Base-by-base conservation (phyloP, 2,329 filamentous ascomycete genomes). In the Aspergillus sp. region DNA sequence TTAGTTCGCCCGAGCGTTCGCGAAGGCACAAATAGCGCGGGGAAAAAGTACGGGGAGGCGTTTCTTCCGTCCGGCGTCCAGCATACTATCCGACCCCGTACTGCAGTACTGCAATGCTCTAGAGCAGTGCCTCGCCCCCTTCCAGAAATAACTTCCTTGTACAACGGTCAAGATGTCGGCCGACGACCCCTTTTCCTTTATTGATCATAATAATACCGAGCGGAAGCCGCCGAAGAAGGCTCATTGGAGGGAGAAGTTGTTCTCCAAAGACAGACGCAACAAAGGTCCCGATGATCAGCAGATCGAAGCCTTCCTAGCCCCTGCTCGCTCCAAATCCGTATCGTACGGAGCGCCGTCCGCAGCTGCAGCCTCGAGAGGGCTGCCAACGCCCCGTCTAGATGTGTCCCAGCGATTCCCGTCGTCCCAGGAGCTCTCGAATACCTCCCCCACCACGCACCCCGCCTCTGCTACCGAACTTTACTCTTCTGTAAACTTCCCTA, bases 231-330 rank as follows among this genome's bases (percentile, higher is more conserved):
- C 67, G 29, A 73, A 73, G 58, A 75, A 71, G 56, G 59, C 66
- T 4, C 68, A 72, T 68, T 84, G 82, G 82, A 77, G 77, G 63
- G 78, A 77, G 58, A 84, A 84, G 69, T 71, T 83, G 54, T 81
- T 82, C 65, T 73, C 72, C 45, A 76, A 76, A 55, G 77, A 79
- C 49, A 77, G 76, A 65, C 69, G 66, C 36, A 69, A 65, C 55
- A 67, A 69, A 54, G 68, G 65, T 53, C 74, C 75, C 56, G 72
- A 80, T 47, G 74, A 81, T 60, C 73, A 76, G 56, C 77, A 78
- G 63, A 80, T 87, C 57, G 79, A 81, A 72, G 84, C 84, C 69
- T 87, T 87, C 71, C 78, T 87, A 58, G 82, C 81, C 63, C 80
- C 82, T 54, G 81, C 81, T 50, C 82, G 80, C 54, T 76, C 81